Percentiles rank a stretch among this genome's conserved stretches.
These are phyloP conservation scores for Fusarium verticillioides DNA, from an alignment of 2,329 filamentous ascomycete genomes.

Conservation along the genomic window DNA sequence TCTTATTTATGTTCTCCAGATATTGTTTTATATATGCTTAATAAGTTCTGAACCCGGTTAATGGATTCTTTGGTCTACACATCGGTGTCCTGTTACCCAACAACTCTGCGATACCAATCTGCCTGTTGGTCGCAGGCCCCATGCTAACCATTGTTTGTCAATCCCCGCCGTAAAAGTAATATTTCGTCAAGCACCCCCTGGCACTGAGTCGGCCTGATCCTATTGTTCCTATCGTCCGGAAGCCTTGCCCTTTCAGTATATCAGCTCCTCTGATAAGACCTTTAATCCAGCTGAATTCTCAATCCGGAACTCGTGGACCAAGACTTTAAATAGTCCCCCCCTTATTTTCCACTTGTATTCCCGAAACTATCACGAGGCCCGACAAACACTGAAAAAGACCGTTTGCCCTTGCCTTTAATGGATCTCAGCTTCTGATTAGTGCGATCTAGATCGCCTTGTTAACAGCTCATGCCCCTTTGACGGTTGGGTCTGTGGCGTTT, in stretches of 20 bases:
- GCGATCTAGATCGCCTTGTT: constrained; percentile 13
- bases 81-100: not conserved
- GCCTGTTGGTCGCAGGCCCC: too few relatives aligned
- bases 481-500: constrained; percentile 29
- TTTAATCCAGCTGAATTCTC: not conserved
- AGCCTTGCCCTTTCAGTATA: not conserved
- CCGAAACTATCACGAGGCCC: not conserved
- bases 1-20: not conserved
- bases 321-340: constrained; percentile 12
- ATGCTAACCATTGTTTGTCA: too few relatives aligned
- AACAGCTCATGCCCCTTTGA: constrained; percentile 5
- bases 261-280: not conserved
- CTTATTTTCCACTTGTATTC: not conserved
- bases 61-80: not conserved
- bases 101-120: not conserved
- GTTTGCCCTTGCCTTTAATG: not conserved
- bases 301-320: constrained; percentile 14
- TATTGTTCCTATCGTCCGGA: accelerated
- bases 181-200: not conserved
- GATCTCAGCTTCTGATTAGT: not conserved
- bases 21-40: not conserved
- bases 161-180: not conserved
- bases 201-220: not conserved
- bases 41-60: accelerated
- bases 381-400: not conserved